Evolutionary conservation across 2,329 filamentous ascomycete species (phyloP).

Genomic region (Pyrenophora tritici-repentis): DNA sequence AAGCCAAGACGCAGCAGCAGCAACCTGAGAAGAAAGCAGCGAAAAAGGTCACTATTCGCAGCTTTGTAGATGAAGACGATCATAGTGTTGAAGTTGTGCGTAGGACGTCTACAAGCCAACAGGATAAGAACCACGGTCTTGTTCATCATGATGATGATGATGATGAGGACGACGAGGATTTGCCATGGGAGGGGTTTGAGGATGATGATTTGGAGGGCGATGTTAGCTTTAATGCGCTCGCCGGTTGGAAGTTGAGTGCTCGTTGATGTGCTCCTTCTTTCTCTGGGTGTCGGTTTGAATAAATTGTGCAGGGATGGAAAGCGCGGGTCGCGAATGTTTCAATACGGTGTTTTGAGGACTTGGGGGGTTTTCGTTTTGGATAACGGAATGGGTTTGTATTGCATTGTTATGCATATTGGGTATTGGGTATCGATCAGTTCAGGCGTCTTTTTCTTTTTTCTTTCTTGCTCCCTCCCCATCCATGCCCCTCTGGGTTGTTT

Average conservation of each 20-base stretch:
- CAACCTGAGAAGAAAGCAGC: conserved; percentile 33
- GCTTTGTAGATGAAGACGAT: conserved; percentile 39
- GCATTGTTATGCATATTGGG: neutral
- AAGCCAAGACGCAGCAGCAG: conserved; percentile 10
- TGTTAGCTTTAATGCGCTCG: conserved; percentile 17
- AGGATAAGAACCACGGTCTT: neutral
- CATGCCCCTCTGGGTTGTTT: neutral
- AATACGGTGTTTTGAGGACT: neutral
- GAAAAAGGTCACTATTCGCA: conserved; percentile 47
- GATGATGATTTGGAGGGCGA: conserved; percentile 26
- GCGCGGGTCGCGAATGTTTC: neutral
- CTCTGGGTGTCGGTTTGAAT: neutral
- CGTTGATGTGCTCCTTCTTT: conserved; percentile 6
- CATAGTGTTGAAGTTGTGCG: conserved; percentile 23
- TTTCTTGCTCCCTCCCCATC: neutral
- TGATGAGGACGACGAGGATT: conserved; percentile 24
- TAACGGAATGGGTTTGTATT: neutral
- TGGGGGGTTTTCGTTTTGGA: neutral
- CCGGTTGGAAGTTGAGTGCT: conserved; percentile 19
- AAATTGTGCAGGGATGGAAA: neutral
- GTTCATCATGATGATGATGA: no score
- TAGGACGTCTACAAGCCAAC: neutral
- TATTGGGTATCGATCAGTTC: neutral
- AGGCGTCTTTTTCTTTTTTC: neutral
- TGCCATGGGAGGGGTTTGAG: conserved; percentile 49